Evolutionary conservation across 2,329 filamentous ascomycete species (phyloP), one percentile per base, ranked within the genome.

Genomic region (Xylaria sp.): DNA sequence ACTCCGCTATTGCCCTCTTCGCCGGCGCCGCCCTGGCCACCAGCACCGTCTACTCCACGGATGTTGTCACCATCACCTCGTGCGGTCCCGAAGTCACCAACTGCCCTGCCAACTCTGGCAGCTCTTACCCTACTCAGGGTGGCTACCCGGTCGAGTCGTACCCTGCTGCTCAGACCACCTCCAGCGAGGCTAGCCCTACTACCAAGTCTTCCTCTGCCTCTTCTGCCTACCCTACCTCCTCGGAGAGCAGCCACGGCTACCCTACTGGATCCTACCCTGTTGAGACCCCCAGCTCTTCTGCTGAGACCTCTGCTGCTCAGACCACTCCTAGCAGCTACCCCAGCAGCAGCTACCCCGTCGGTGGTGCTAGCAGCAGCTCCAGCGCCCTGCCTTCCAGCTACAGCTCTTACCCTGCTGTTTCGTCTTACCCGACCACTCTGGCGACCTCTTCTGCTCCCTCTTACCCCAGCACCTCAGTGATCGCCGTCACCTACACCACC

Each of bases 11-110:
- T 75, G 82, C 82, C 77, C 76, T 85, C 76, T 81, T 88, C 75
- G 83, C 81, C 73, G 82, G 79, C 74, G 81, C 80, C 75, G 81
- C 77, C 72, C 73, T 81, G 73, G 77, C 77, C 71, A 74, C 77
- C 72, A 78, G 75, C 74, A 83, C 86, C 75, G 80, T 88, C 80
- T 87, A 86, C 84, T 79, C 81, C 76, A 88, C 85, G 71, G 82
- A 87, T 76, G 82, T 84, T 76, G 81, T 86, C 73, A 89, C 87
- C 80, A 81, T 89, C 83, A 89, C 86, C 79, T 87, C 85, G 60
- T 89, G 87, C 83, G 83, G 79, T 65, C 81, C 87, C 56, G 83
- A 83, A 68, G 87, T 90, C 75, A 85, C 86, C 78, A 76, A 90
- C 87, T 91, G 89, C 85, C 86, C 84, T 63, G 81, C 79, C 68